Conservation (phyloP, 345 rosid species). For the Bretschneidera sinensis region DNA sequence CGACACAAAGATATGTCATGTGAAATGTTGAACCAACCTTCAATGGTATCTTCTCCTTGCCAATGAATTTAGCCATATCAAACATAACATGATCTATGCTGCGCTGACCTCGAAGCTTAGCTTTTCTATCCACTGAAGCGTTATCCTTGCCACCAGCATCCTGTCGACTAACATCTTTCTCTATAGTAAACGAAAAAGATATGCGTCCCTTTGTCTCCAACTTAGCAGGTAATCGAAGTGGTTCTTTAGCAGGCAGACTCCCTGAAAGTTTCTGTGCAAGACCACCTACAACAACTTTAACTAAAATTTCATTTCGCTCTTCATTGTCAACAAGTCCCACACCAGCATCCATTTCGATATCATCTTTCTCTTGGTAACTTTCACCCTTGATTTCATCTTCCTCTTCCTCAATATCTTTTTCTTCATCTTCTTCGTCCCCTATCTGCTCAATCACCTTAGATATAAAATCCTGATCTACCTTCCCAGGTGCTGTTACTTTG, state of each 20-base stretch:
- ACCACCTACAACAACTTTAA: conserved; percentile 76
- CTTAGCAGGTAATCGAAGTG: conserved; percentile 72
- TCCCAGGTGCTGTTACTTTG: conserved; percentile 72
- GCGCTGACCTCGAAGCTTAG: conserved; percentile 54
- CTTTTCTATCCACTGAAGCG: conserved; percentile 43
- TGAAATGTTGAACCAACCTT: conserved; percentile 48
- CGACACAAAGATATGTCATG: background rate
- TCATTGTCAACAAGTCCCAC: conserved; percentile 47
- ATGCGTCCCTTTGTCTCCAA: conserved; percentile 50
- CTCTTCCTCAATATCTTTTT: conserved; percentile 54
- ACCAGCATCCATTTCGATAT: conserved; percentile 39
- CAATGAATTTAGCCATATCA: conserved; percentile 79
- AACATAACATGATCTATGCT: conserved; percentile 61
- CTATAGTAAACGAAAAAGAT: conserved; percentile 69
- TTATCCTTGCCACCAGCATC: conserved; percentile 44
- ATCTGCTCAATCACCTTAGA: conserved; percentile 81
- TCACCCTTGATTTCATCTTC: too few relatives aligned
- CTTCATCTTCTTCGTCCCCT: conserved; percentile 75
- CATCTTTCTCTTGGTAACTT: conserved; percentile 49
- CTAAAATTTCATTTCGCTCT: conserved; percentile 56
- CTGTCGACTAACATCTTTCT: conserved; percentile 41
- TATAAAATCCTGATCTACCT: conserved; percentile 76
- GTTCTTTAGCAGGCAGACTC: conserved; percentile 42
- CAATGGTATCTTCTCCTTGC: conserved; percentile 80
- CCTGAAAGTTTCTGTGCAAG: conserved; percentile 57